phyloP scores from a whole-genome alignment of 306 rosid species.

The Lathyrus oleraceus region DNA sequence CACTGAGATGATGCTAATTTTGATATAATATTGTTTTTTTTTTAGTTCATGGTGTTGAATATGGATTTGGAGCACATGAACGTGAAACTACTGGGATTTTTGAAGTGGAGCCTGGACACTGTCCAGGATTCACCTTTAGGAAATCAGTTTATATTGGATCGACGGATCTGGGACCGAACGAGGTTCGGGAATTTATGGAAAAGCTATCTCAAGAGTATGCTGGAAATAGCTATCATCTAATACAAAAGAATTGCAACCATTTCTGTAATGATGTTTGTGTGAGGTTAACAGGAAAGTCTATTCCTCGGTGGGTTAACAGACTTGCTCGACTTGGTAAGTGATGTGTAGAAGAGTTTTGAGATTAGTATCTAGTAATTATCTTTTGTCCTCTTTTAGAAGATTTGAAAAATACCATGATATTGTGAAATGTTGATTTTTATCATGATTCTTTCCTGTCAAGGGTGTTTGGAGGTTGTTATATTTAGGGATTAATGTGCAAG shows the following conservation, averaged over 20 bases:
- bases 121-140: constrained; percentile 93
- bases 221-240: constrained; percentile 83
- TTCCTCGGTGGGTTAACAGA: constrained; percentile 92
- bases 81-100: constrained; percentile 74
- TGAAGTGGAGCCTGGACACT: constrained; percentile 79
- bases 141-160: constrained; percentile 75
- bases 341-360: background rate
- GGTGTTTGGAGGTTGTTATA: background rate
- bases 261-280: constrained; percentile 70
- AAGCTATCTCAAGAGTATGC: constrained; percentile 66
- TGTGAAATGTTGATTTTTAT: background rate
- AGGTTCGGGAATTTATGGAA: constrained; percentile 71
- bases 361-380: constrained; percentile 8
- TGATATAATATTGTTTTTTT: background rate
- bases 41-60: constrained; percentile 85
- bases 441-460: background rate
- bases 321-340: constrained; percentile 88
- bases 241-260: constrained; percentile 91
- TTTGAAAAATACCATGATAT: background rate
- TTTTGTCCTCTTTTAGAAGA: constrained; percentile 15
- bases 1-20: constrained; percentile 17
- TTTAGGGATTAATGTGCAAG: constrained; percentile 8
- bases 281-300: constrained; percentile 60
- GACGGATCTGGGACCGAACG: constrained; percentile 65
- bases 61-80: constrained; percentile 95